phyloP scores from a whole-genome alignment of 1,284 basidiomycete species.

The Quambalaria eucalypti region DNA sequence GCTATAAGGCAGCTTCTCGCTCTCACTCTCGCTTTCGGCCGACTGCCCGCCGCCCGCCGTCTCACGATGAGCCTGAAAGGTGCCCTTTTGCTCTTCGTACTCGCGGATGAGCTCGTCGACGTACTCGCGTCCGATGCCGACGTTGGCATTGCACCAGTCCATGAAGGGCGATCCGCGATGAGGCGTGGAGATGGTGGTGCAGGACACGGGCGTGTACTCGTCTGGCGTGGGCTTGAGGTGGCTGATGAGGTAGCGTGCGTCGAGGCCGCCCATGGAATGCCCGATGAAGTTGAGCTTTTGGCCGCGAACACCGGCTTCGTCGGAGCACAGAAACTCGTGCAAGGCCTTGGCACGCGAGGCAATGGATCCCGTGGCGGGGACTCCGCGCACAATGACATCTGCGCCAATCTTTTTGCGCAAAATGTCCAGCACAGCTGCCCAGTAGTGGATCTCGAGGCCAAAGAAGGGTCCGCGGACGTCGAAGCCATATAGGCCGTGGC shows the following conservation, averaged over 20 bases:
- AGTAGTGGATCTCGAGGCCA: conserved; percentile 71
- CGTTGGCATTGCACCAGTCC: conserved; percentile 74
- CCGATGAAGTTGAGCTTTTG: conserved; percentile 82
- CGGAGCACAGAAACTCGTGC: conserved; percentile 61
- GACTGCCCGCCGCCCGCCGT: background rate
- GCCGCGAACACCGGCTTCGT: conserved; percentile 56
- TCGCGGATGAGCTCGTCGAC: conserved; percentile 36
- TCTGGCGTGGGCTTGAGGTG: conserved; percentile 61
- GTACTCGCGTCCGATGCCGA: conserved; percentile 41
- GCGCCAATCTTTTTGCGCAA: conserved; percentile 74
- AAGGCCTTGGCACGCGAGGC: conserved; percentile 70
- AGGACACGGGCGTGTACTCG: conserved; percentile 73
- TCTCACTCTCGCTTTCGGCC: background rate
- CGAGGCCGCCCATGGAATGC: conserved; percentile 70
- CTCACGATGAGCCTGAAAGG: background rate
- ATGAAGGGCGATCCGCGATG: conserved; percentile 95
- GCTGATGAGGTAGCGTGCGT: conserved; percentile 68
- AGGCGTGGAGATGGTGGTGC: conserved; percentile 86
- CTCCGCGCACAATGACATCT: conserved; percentile 88
- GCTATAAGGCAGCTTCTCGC: conserved; percentile 23
- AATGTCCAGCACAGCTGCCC: conserved; percentile 78
- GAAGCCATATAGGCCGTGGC: conserved; percentile 84
- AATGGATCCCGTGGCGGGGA: conserved; percentile 89
- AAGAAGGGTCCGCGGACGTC: conserved; percentile 73
- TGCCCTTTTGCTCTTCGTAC: conserved; percentile 8